Conservation (phyloP, 371 early-diverging fungal genomes). For the Mortierella sp. region DNA sequence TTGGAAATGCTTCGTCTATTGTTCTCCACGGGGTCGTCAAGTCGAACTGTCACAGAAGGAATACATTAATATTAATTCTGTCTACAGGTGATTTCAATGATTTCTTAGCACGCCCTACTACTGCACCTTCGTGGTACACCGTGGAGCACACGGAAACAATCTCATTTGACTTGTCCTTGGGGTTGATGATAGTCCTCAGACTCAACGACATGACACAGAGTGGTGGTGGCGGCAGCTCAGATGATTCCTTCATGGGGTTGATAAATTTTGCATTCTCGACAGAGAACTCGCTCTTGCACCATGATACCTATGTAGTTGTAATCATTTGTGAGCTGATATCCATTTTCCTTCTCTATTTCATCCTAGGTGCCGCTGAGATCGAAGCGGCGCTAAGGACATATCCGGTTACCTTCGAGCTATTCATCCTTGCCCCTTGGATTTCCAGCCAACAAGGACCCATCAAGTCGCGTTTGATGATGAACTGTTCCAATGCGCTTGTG, state of each 20-base stretch:
- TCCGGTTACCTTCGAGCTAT: constrained; percentile 58
- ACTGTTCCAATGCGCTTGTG: constrained; percentile 92
- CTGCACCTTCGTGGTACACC: constrained; percentile 53
- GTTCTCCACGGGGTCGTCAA: constrained; percentile 45
- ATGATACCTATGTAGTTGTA: constrained; percentile 66
- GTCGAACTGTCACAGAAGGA: constrained; percentile 31
- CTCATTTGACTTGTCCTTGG: constrained; percentile 85
- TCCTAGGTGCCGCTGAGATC: too few species aligned
- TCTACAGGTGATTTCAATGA: too few species aligned
- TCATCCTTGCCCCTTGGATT: constrained; percentile 63
- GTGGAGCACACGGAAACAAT: constrained; percentile 68
- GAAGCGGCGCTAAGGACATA: too few species aligned
- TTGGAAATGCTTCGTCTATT: constrained; percentile 33
- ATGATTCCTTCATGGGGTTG: constrained; percentile 64
- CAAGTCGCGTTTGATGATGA: constrained; percentile 91
- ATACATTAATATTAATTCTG: background rate
- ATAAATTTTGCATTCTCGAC: constrained; percentile 82
- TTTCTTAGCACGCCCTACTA: too few species aligned
- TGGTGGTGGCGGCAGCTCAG: constrained; percentile 75
- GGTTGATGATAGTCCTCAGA: constrained; percentile 86
- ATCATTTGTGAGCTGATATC: too few species aligned
- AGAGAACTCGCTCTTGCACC: constrained; percentile 87
- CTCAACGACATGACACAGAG: constrained; percentile 88
- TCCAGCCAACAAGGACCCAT: constrained; percentile 98
- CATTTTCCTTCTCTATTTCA: background rate